Percentiles rank a stretch among this genome's conserved stretches.
Evolutionary conservation across 2,329 filamentous ascomycete genomes (phyloP).

Genomic region (Sarocladiaceae sp.): DNA sequence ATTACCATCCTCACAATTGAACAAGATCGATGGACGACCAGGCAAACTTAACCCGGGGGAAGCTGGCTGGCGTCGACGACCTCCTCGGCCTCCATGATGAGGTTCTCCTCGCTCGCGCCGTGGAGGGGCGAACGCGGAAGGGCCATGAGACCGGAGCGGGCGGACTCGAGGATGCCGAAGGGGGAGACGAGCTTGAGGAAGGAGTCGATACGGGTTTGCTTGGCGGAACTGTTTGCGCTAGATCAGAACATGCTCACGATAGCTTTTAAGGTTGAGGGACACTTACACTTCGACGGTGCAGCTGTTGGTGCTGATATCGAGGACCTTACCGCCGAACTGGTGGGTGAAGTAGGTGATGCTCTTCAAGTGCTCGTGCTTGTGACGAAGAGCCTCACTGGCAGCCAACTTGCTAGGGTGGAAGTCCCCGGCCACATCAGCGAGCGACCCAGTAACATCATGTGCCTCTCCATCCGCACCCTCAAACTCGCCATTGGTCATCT

Average conservation of each 20-base stretch:
- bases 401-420: conserved; percentile 89
- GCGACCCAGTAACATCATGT: conserved; percentile 31
- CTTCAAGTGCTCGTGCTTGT: conserved; percentile 97
- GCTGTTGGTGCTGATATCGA: conserved; percentile 97
- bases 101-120: conserved; percentile 63
- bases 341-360: conserved; percentile 95
- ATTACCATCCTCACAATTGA: neutral
- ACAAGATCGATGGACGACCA: neutral
- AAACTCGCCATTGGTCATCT: conserved; percentile 59
- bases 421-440: conserved; percentile 54
- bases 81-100: conserved; percentile 84
- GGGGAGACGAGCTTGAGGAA: conserved; percentile 94
- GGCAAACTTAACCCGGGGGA: conserved; percentile 68
- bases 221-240: conserved; percentile 66
- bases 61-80: conserved; percentile 92
- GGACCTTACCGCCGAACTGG: conserved; percentile 94
- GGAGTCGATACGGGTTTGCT: conserved; percentile 89
- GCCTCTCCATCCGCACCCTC: conserved; percentile 24
- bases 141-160: conserved; percentile 94
- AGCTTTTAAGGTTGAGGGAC: too few relatives aligned
- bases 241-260: conserved; percentile 14
- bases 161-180: conserved; percentile 95
- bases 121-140: conserved; percentile 87
- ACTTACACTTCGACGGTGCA: conserved; percentile 96
- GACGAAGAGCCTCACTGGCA: conserved; percentile 81